phyloP scores from a whole-genome alignment of 1,139 yeast genomes.

The Suhomyces anneliseae region DNA sequence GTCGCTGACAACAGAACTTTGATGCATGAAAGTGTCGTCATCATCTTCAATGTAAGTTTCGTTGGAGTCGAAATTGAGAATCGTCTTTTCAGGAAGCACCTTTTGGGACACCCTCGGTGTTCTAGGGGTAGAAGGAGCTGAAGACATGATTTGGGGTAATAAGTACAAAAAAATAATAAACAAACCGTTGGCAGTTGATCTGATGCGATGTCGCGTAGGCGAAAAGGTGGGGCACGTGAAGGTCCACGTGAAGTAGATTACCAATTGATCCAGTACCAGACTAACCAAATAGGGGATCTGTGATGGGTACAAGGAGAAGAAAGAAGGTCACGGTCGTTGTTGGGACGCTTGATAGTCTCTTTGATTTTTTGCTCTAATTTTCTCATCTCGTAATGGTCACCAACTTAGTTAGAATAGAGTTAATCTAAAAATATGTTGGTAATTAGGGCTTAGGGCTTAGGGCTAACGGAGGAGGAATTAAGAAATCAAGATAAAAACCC shows the following conservation, averaged over 20 bases:
- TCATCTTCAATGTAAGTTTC: slow-evolving; percentile 41
- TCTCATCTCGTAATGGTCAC: no score
- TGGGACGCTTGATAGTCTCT: no score
- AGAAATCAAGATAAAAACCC: no score
- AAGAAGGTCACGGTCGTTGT: no score
- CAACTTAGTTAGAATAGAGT: no score
- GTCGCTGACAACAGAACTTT: slow-evolving; percentile 21
- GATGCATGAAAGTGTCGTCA: slow-evolving; percentile 35
- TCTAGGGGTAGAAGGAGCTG: slow-evolving; percentile 17
- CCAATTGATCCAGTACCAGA: not conserved
- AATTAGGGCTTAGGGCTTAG: no score
- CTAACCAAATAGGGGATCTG: no score
- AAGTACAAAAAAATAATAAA: not conserved
- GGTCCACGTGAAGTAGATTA: not conserved
- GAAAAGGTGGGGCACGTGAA: not conserved
- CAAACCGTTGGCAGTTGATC: not conserved
- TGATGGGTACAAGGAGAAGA: no score
- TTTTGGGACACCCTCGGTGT: slow-evolving; percentile 14
- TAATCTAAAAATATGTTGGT: no score
- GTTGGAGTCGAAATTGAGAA: slow-evolving; percentile 27
- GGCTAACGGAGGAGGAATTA: no score
- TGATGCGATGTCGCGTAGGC: not conserved
- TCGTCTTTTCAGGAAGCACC: slow-evolving; percentile 16
- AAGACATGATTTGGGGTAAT: slow-evolving; percentile 9
- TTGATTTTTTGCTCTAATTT: no score